A percentile compares a stretch with the other conserved stretches of the same genome.
These are phyloP conservation scores for Fusarium brachygibbosum DNA, from an alignment of 2,329 filamentous ascomycete genomes.

Conservation along the genomic window DNA sequence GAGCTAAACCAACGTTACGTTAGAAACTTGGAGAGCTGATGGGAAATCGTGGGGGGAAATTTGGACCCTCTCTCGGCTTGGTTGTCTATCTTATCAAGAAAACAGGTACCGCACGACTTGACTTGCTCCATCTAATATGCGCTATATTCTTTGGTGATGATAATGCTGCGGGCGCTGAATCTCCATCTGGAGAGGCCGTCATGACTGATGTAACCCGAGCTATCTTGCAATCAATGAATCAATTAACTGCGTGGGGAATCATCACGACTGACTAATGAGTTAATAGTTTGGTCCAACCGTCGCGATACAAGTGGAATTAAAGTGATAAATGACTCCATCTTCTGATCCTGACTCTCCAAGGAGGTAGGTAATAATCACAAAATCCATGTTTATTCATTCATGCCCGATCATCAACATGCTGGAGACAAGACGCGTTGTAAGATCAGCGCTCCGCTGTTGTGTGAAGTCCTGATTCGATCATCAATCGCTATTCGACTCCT, in stretches of 20 bases:
- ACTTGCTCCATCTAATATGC: constrained; percentile 20
- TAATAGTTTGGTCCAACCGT: constrained; percentile 10
- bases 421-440: constrained; percentile 13
- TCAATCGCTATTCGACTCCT: constrained; percentile 7
- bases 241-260: constrained; percentile 22
- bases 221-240: constrained; percentile 20
- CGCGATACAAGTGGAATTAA: constrained; percentile 5
- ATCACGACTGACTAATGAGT: constrained; percentile 16
- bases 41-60: constrained; percentile 39
- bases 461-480: constrained; percentile 26
- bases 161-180: constrained; percentile 43
- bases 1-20: constrained; percentile 31
- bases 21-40: constrained; percentile 30
- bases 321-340: neutral
- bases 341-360: neutral
- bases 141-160: constrained; percentile 38
- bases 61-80: constrained; percentile 24
- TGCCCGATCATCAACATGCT: constrained; percentile 21
- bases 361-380: neutral
- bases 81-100: constrained; percentile 42
- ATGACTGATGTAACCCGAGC: constrained; percentile 26
- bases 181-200: constrained; percentile 6
- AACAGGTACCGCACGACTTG: neutral
- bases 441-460: constrained; percentile 38
- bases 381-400: neutral